Percentiles rank a stretch among this genome's conserved stretches.
Conservation (phyloP, 441 rosid genomes). For the Pelargonium hybrid region DNA sequence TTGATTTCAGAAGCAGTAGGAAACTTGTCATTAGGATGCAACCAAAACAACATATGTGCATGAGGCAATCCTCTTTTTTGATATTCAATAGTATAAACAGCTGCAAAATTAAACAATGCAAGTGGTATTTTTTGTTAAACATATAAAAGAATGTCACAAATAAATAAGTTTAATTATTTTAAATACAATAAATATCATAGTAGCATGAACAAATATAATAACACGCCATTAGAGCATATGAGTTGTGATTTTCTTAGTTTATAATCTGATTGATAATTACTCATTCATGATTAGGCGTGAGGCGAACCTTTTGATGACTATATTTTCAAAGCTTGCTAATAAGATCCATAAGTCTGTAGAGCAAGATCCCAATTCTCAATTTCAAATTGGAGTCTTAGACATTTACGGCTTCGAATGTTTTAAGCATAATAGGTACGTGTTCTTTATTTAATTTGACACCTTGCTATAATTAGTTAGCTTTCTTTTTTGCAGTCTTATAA, state of each 20-base stretch:
- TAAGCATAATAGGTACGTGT: constrained; percentile 88
- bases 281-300: constrained; percentile 54
- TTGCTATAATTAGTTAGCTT: neutral
- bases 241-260: too few species aligned
- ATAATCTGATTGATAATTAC: too few species aligned
- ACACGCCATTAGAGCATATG: too few species aligned
- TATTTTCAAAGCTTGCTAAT: constrained; percentile 62
- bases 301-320: constrained; percentile 59
- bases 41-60: constrained; percentile 12
- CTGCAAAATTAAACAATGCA: neutral
- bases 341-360: constrained; percentile 80
- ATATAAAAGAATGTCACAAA: too few species aligned
- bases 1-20: neutral
- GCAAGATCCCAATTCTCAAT: constrained; percentile 79
- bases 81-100: neutral
- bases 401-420: constrained; percentile 85
- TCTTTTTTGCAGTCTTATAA: neutral
- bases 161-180: too few species aligned
- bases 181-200: too few species aligned
- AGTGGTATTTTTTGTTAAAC: neutral
- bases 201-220: too few species aligned
- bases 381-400: constrained; percentile 79
- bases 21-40: neutral
- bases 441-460: constrained; percentile 38
- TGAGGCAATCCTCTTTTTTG: constrained; percentile 16